Conservation (phyloP, 164 flowering plant genomes). For the Aristolochia californica region DNA sequence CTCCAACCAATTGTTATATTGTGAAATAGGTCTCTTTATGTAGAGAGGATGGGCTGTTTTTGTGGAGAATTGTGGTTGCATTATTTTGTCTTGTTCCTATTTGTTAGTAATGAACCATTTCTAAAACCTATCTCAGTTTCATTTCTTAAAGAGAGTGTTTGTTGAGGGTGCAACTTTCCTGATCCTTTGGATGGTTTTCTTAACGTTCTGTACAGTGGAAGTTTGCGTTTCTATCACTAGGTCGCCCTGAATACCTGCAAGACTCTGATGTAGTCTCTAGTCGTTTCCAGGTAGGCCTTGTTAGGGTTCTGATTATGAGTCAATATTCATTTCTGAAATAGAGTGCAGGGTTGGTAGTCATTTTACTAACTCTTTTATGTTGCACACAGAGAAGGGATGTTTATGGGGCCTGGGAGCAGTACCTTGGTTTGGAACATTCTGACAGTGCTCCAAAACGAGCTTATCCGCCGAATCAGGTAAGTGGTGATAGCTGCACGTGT, state of each 20-base stretch:
- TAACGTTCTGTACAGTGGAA: conserved; percentile 53
- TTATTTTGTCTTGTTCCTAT: too few species aligned
- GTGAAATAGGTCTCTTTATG: too few species aligned
- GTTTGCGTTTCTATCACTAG: conserved; percentile 78
- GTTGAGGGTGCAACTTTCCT: not conserved
- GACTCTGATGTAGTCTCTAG: conserved; percentile 67
- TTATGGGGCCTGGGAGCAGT: conserved; percentile 98
- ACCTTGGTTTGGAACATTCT: conserved; percentile 89
- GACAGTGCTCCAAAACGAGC: conserved; percentile 87
- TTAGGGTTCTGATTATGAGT: too few species aligned
- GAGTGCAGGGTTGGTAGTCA: too few species aligned
- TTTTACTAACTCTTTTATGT: not conserved
- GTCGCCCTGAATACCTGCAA: conserved; percentile 81
- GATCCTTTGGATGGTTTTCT: not conserved
- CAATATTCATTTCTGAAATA: too few species aligned
- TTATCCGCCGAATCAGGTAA: conserved; percentile 75
- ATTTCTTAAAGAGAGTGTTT: not conserved
- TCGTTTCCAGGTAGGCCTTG: conserved; percentile 62
- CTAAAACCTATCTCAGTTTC: too few species aligned
- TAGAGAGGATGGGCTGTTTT: too few species aligned
- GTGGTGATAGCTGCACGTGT: too few species aligned
- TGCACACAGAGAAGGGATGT: conserved; percentile 74
- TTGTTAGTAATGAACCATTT: too few species aligned
- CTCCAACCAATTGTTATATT: not conserved
- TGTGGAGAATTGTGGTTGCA: too few species aligned